These are phyloP conservation scores for Macrolepiota dolichaula DNA, from an alignment of 768 basidiomycete genomes.

Conservation along the genomic window DNA sequence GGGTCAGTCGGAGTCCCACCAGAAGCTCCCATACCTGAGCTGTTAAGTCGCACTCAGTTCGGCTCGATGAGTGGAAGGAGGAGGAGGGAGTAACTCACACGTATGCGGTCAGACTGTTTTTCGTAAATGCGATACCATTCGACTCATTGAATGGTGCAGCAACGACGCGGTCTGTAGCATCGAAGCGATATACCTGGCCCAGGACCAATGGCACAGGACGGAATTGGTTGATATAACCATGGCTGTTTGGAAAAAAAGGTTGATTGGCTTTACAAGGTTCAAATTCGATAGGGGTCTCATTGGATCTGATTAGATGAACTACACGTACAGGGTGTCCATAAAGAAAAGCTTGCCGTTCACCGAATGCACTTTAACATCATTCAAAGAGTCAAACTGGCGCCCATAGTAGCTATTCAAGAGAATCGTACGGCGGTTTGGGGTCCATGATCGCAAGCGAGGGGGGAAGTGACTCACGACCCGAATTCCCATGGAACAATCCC, in stretches of 20 bases:
- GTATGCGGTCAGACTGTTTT: slow-evolving; percentile 62
- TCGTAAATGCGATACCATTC: slow-evolving; percentile 75
- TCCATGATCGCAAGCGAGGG: slow-evolving; percentile 65
- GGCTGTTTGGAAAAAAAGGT: too few species aligned
- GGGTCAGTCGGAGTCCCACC: slow-evolving; percentile 59
- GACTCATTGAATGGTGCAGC: slow-evolving; percentile 72
- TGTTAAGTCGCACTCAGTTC: slow-evolving; percentile 21
- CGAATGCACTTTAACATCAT: slow-evolving; percentile 75
- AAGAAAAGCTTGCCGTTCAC: slow-evolving; percentile 72
- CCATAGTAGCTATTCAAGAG: slow-evolving; percentile 80
- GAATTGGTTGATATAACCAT: slow-evolving; percentile 64
- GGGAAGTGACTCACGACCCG: slow-evolving; percentile 60
- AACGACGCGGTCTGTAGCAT: slow-evolving; percentile 67
- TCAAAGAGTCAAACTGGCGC: slow-evolving; percentile 78
- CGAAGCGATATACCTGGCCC: slow-evolving; percentile 75
- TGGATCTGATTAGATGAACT: neutral
- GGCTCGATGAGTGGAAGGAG: neutral
- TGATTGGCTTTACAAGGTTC: neutral
- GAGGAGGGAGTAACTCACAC: slow-evolving; percentile 36
- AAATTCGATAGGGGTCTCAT: neutral
- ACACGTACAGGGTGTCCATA: slow-evolving; percentile 67
- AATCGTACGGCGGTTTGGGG: slow-evolving; percentile 59
- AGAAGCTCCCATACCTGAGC: slow-evolving; percentile 48
- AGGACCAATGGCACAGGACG: slow-evolving; percentile 64
- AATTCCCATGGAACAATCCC: slow-evolving; percentile 56